Conservation (phyloP, 2,329 filamentous ascomycete species). For the Claviceps sp. region DNA sequence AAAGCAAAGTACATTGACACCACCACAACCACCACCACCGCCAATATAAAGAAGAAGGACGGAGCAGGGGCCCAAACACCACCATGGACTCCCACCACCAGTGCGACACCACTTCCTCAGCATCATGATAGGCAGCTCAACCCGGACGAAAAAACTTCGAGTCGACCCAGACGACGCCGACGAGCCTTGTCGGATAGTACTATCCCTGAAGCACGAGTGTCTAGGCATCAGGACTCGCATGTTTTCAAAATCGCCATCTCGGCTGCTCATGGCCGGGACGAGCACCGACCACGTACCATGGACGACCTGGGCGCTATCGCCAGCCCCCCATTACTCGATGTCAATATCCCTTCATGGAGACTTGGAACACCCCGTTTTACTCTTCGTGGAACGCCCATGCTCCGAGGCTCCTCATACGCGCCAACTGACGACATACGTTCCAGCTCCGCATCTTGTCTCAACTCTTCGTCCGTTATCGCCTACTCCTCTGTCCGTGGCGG, state of each 20-base stretch:
- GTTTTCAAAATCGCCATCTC: constrained; percentile 74
- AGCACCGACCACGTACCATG: constrained; percentile 46
- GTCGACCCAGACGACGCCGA: constrained; percentile 28
- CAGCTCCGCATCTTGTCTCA: constrained; percentile 41
- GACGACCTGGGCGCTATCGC: constrained; percentile 36
- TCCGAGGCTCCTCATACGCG: constrained; percentile 70
- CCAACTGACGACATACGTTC: constrained; percentile 59
- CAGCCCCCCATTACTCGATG: constrained; percentile 45
- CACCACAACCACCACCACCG: neutral
- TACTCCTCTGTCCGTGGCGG: constrained; percentile 14
- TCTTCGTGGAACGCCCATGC: constrained; percentile 56
- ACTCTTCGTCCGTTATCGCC: constrained; percentile 20
- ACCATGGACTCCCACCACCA: constrained; percentile 29
- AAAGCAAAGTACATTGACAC: constrained; percentile 13
- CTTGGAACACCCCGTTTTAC: constrained; percentile 75
- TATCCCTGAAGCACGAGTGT: constrained; percentile 46
- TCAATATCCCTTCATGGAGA: constrained; percentile 72
- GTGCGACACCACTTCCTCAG: constrained; percentile 23
- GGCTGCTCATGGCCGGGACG: constrained; percentile 40
- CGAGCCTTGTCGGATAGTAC: constrained; percentile 69
- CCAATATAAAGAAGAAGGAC: constrained; percentile 4
- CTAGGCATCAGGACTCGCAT: constrained; percentile 44
- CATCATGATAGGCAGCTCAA: constrained; percentile 19
- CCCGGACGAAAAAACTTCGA: constrained; percentile 13
- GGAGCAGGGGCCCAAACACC: neutral